These are phyloP conservation scores for Puccinia horiana DNA, from an alignment of 1,284 basidiomycete species.

Conservation along the genomic window DNA sequence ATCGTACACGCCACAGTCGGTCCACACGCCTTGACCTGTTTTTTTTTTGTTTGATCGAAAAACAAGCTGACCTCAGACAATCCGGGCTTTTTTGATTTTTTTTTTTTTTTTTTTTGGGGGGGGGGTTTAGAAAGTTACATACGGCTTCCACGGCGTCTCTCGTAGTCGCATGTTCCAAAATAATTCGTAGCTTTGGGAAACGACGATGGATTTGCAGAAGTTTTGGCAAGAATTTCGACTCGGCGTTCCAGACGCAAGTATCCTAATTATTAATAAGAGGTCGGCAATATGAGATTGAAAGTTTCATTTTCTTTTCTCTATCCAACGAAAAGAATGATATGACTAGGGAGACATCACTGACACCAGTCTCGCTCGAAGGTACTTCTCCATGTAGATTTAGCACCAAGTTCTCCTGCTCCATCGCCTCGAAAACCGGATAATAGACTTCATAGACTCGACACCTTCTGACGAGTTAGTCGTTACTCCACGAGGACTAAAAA, in stretches of 20 bases:
- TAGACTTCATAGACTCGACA: constrained; percentile 95
- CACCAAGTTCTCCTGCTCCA: constrained; percentile 91
- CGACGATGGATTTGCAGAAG: constrained; percentile 75
- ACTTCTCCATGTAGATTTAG: constrained; percentile 97
- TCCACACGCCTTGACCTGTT: constrained; percentile 74
- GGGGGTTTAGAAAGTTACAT: too few relatives aligned
- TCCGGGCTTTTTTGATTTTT: too few relatives aligned
- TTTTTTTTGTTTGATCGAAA: too few relatives aligned
- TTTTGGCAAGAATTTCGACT: constrained; percentile 85
- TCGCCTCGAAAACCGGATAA: constrained; percentile 89
- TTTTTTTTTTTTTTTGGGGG: too few relatives aligned
- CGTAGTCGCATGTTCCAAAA: constrained; percentile 98
- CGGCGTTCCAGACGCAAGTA: constrained; percentile 90
- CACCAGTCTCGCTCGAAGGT: constrained; percentile 79
- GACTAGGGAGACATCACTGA: constrained; percentile 59
- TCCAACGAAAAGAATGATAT: neutral
- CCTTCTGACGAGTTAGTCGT: constrained; percentile 97
- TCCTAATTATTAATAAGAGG: constrained; percentile 64
- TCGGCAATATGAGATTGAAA: too few relatives aligned
- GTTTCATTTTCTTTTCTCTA: neutral
- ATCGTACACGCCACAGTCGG: constrained; percentile 92
- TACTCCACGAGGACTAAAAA: constrained; percentile 79
- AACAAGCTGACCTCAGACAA: too few relatives aligned
- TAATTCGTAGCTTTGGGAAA: constrained; percentile 92
- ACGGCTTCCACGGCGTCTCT: constrained; percentile 82